Base-by-base conservation (phyloP, 495 filamentous ascomycete genomes). In the Daldinia caldariorum region DNA sequence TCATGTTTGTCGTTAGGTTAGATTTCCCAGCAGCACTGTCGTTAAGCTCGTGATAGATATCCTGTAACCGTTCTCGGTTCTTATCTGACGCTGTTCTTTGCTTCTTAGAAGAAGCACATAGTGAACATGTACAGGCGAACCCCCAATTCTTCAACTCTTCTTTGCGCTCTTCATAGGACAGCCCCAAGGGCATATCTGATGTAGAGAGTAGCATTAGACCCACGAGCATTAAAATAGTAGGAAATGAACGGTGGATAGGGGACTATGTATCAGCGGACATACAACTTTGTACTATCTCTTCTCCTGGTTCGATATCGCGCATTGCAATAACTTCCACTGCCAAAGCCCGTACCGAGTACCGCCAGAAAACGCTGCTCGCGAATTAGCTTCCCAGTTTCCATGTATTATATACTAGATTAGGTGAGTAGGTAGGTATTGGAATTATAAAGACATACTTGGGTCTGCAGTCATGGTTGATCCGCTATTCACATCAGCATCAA, bases 231-330 rank as follows among this genome's bases (percentile, higher is more conserved):
- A 32, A 8, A 1, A 26, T 43, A 43, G 39, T 43, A 43, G 12
- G 12, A 5, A 35, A 12, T 1, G 0, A 47, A 47, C 1, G 1
- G 43, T 47, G 3, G 43, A 47, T 10, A 22, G 18, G 43, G 43
- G 43, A 3, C 10, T 12, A 20, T 18, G 12, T 8, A 5, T 47
- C 22, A 47, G 43, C 7, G 10, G 20, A 60, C 74, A 67, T 66
- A 79, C 78, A 81, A 55, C 75, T 79, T 32, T 81, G 75, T 20
- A 71, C 69, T 32, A 81, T 69, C 37, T 81, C 79, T 16, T 81
- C 78, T 5, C 79, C 76, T 0, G 58, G 37, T 10, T 71, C 49
- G 13, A 79, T 76, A 12, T 78, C 77, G 26, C 78, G 67, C 31
- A 78, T 45, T 9, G 79, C 76, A 8, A 79, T 61, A 0, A 79